These are phyloP conservation scores for Exutisphaerella laricina DNA, from an alignment of 2,329 filamentous ascomycete species.

Conservation along the genomic window DNA sequence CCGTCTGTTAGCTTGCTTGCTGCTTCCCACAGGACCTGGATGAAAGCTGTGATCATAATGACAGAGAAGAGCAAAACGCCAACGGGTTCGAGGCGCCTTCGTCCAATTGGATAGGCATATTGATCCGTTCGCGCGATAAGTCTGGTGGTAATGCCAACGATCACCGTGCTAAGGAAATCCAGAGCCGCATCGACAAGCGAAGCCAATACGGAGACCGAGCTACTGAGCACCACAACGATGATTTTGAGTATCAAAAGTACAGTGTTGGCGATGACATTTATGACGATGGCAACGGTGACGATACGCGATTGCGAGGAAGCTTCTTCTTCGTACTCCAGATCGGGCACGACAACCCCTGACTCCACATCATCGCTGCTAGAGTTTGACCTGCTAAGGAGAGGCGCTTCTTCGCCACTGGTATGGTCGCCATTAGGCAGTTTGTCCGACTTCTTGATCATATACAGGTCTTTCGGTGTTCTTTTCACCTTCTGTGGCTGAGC, in stretches of 20 bases:
- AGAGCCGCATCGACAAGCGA: constrained; percentile 73
- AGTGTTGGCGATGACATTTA: constrained; percentile 75
- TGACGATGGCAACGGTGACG: constrained; percentile 80
- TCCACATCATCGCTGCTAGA: constrained; percentile 9
- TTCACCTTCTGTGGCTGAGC: constrained; percentile 50
- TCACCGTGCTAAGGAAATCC: constrained; percentile 75
- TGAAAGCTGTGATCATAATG: constrained; percentile 81
- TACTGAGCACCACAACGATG: constrained; percentile 68
- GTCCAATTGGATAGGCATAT: constrained; percentile 72
- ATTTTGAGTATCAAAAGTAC: constrained; percentile 71
- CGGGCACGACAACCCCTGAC: constrained; percentile 38
- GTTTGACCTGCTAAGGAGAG: constrained; percentile 25
- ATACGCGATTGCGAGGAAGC: constrained; percentile 68
- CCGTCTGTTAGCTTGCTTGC: constrained; percentile 55
- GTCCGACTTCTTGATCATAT: constrained; percentile 50
- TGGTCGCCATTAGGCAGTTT: constrained; percentile 51
- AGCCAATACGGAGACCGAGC: constrained; percentile 74
- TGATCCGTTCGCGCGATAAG: constrained; percentile 69
- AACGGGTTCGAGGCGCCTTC: constrained; percentile 69
- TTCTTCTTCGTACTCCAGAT: constrained; percentile 61
- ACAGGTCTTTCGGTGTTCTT: constrained; percentile 79
- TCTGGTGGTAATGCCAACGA: constrained; percentile 72
- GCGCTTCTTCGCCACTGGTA: constrained; percentile 33
- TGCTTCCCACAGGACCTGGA: constrained; percentile 69
- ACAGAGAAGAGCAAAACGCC: constrained; percentile 77